Conservation (phyloP, 2,329 filamentous ascomycete genomes). For the Chrysoporthe austroafricana region DNA sequence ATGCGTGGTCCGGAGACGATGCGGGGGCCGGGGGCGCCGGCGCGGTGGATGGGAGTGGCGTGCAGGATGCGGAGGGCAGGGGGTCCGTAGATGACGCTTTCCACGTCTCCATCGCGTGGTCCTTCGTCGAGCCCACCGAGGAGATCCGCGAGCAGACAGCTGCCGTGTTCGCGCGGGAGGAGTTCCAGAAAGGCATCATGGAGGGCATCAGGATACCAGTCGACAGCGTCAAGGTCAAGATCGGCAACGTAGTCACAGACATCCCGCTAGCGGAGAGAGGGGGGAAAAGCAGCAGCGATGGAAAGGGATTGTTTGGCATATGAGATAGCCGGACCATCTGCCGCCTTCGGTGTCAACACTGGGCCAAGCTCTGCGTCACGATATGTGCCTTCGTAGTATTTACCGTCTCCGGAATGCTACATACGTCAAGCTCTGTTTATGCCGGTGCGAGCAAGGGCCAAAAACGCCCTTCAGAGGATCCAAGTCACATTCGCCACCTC, state of each 20-base stretch:
- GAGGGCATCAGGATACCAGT: slow-evolving; percentile 55
- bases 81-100: slow-evolving; percentile 58
- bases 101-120: slow-evolving; percentile 92
- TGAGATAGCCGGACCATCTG: slow-evolving; percentile 5
- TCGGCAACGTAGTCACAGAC: slow-evolving; percentile 69
- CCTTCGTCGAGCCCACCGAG: slow-evolving; percentile 56
- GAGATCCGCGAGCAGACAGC: slow-evolving; percentile 46
- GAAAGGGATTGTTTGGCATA: slow-evolving; percentile 20
- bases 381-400: neutral
- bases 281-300: slow-evolving; percentile 1
- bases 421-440: neutral
- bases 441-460: neutral
- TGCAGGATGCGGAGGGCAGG: slow-evolving; percentile 8
- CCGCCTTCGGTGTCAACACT: neutral
- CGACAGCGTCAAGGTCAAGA: slow-evolving; percentile 70
- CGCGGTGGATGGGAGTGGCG: slow-evolving; percentile 30
- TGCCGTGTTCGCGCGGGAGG: slow-evolving; percentile 33
- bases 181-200: slow-evolving; percentile 36
- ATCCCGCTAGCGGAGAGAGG: slow-evolving; percentile 41
- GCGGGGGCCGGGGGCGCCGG: neutral
- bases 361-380: neutral
- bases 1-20: slow-evolving; percentile 45
- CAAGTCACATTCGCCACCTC: neutral
- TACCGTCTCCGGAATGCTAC: neutral
- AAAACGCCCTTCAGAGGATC: neutral